Evolutionary conservation across 2,329 filamentous ascomycete genomes (phyloP), one percentile per base, ranked within the genome.

Genomic region (Aschersonia sp.): DNA sequence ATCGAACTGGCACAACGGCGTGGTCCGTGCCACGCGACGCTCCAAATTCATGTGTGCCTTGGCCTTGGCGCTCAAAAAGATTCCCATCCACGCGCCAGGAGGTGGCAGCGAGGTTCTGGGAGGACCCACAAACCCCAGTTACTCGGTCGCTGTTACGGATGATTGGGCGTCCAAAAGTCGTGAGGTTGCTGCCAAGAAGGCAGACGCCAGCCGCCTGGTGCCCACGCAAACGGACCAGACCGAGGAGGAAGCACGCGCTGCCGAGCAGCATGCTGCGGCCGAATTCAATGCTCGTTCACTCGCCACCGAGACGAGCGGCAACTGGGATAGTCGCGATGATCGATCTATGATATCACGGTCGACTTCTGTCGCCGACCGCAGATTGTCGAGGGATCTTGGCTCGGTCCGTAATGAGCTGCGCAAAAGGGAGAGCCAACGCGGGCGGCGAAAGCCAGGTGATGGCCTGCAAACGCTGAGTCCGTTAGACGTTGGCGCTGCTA

Each of bases 31-130:
- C 14, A 76, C 83, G 6, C 81, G 89, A 46, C 81, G 90, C 51
- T 94, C 85, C 62, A 97, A 95, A 66, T 97, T 98, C 68, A 94
- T 97, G 81, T 95, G 89, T 60, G 92, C 92, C 1, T 71, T 98
- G 49, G 82, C 92, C 5, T 66, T 88, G 7, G 88, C 90, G 4
- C 69, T 95, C 49, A 85, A 87, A 66, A 88, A 83, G 67, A 75
- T 98, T 14, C 90, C 89, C 8, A 90, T 98, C 59, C 76, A 87
- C 56, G 80, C 71, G 22, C 90, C 90, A 48, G 88, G 83, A 41
- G 88, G 84, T 50, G 85, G 81, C 48, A 69, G 67, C 48, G 76
- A 80, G 48, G 54, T 72, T 39, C 66, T 81, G 2, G 80, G 80
- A 49, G 77, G 76, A 41, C 75, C 84, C 5, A 78, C 73, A 32